These are phyloP conservation scores for Vicia sativa DNA, from an alignment of 306 rosid species.

Conservation along the genomic window DNA sequence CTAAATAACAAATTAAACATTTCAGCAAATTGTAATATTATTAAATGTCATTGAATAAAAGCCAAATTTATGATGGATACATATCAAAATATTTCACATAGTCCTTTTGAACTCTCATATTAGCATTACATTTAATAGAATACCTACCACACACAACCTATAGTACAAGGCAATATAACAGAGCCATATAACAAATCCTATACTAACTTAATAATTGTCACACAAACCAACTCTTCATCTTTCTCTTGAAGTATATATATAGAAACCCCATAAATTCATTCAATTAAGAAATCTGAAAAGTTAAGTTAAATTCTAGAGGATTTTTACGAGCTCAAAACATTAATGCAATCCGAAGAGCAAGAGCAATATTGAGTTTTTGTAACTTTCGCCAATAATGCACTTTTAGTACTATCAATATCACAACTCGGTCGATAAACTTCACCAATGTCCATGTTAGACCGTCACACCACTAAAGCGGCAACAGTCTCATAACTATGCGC, in stretches of 20 bases:
- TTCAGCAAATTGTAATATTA: too few species aligned
- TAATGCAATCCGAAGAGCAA: slow-evolving; percentile 81
- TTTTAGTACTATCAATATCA: slow-evolving; percentile 23
- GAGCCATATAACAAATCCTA: too few species aligned
- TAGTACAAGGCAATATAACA: too few species aligned
- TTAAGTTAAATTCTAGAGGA: slow-evolving; percentile 37
- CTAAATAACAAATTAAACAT: too few species aligned
- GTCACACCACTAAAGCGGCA: slow-evolving; percentile 51
- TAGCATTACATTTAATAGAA: too few species aligned
- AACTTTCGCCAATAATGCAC: slow-evolving; percentile 45
- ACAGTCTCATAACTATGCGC: neutral
- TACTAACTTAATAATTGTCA: too few species aligned
- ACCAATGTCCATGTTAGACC: slow-evolving; percentile 68
- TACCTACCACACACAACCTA: too few species aligned
- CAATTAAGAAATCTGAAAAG: slow-evolving; percentile 77
- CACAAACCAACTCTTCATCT: slow-evolving; percentile 16
- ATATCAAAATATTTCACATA: too few species aligned
- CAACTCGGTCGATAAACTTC: slow-evolving; percentile 13
- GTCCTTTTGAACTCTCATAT: too few species aligned
- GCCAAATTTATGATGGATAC: too few species aligned
- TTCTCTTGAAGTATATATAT: slow-evolving; percentile 69
- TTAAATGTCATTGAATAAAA: too few species aligned
- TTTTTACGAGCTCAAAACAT: slow-evolving; percentile 81
- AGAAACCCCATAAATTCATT: slow-evolving; percentile 73
- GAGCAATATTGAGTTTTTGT: slow-evolving; percentile 75